Conservation (phyloP, 2,329 filamentous ascomycete species). For the Cryphonectria parasitica region DNA sequence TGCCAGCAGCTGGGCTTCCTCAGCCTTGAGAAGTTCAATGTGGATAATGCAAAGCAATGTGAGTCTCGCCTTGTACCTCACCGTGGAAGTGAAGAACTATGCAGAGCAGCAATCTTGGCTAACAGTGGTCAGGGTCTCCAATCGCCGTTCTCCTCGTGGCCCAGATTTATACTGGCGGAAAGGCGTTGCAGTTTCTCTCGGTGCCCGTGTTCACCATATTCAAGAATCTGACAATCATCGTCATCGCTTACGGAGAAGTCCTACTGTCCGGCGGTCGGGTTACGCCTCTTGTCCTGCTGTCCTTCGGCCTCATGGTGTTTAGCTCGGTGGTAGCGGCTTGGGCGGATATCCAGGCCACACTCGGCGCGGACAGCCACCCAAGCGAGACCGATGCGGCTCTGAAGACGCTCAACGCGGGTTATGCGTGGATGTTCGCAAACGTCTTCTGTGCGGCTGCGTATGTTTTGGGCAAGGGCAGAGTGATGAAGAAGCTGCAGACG, state of each 20-base stretch:
- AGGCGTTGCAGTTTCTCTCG: slow-evolving; percentile 93
- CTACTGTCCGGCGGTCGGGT: slow-evolving; percentile 97
- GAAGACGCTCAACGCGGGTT: slow-evolving; percentile 90
- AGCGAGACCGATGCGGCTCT: slow-evolving; percentile 67
- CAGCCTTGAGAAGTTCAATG: slow-evolving; percentile 80
- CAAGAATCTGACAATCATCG: slow-evolving; percentile 98
- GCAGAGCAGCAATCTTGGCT: neutral
- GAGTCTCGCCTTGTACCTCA: slow-evolving; percentile 41
- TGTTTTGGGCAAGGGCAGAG: slow-evolving; percentile 91
- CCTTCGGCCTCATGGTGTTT: slow-evolving; percentile 94
- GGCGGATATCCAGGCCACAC: slow-evolving; percentile 91
- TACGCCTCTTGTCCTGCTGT: slow-evolving; percentile 83
- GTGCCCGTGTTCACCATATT: slow-evolving; percentile 99
- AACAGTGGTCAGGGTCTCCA: slow-evolving; percentile 76
- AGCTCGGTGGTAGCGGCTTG: slow-evolving; percentile 94
- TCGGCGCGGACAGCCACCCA: slow-evolving; percentile 62
- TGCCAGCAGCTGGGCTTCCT: slow-evolving; percentile 85
- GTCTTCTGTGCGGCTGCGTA: slow-evolving; percentile 93
- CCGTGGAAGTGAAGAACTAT: neutral
- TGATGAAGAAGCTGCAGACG: slow-evolving; percentile 99
- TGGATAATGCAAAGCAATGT: slow-evolving; percentile 92
- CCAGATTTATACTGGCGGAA: slow-evolving; percentile 98
- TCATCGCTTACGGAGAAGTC: slow-evolving; percentile 97
- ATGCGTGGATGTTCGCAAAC: slow-evolving; percentile 97
- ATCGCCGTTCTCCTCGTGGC: slow-evolving; percentile 94